Percentiles rank a stretch among this genome's conserved stretches.
Conservation (phyloP, 2,329 filamentous ascomycete genomes). For the Nothophoma quercina region DNA sequence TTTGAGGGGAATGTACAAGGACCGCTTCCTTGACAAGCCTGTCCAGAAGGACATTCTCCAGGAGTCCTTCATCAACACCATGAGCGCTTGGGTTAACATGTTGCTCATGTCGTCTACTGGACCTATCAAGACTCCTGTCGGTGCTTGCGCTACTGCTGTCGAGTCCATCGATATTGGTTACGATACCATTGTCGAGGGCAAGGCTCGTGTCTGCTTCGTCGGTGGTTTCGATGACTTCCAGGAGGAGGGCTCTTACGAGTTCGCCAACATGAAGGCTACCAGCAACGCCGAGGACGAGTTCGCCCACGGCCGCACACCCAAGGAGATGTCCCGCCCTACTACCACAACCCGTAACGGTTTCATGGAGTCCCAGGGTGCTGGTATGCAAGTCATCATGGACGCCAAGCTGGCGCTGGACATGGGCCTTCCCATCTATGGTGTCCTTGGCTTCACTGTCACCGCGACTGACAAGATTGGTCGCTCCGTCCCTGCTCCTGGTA, state of each 20-base stretch:
- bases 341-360: conserved; percentile 97
- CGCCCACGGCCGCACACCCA: conserved; percentile 89
- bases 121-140: conserved; percentile 97
- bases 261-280: conserved; percentile 99
- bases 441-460: conserved; percentile 90
- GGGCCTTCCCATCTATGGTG: conserved; percentile 97
- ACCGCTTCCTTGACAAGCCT: conserved; percentile 94
- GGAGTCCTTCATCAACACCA: conserved; percentile 99
- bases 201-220: conserved; percentile 95
- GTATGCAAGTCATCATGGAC: conserved; percentile 98
- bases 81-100: conserved; percentile 99
- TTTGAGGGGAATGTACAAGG: conserved; percentile 97
- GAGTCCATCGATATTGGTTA: conserved; percentile 98
- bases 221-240: conserved; percentile 99
- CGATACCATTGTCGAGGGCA: conserved; percentile 97
- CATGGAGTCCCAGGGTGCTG: conserved; percentile 99
- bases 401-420: conserved; percentile 95
- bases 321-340: conserved; percentile 97
- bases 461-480: conserved; percentile 99
- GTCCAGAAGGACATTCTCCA: conserved; percentile 99
- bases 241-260: conserved; percentile 98
- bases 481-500: conserved; percentile 93
- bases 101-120: conserved; percentile 94
- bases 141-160: conserved; percentile 95
- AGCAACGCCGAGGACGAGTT: conserved; percentile 98